phyloP scores from a whole-genome alignment of 2,329 filamentous ascomycete genomes.

The Pestalotiopsis sp. region DNA sequence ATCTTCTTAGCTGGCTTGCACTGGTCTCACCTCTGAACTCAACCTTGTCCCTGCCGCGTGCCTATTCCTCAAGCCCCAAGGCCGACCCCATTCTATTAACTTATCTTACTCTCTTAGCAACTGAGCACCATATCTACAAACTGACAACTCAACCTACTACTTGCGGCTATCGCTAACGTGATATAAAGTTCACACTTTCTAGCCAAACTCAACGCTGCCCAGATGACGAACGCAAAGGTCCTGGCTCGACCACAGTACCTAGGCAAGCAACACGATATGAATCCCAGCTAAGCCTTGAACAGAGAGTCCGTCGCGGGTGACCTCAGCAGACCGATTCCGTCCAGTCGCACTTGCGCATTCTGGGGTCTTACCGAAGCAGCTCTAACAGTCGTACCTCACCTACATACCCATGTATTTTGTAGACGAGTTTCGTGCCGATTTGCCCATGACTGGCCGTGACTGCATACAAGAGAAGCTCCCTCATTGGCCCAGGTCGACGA shows the following conservation, averaged over 20 bases:
- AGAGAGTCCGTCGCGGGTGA: background rate
- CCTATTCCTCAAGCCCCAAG: background rate
- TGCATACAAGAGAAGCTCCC: background rate
- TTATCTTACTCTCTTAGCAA: too few species aligned
- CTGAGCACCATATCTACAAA: too few species aligned
- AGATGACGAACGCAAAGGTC: background rate
- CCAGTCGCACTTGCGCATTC: background rate
- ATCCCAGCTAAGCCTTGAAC: background rate
- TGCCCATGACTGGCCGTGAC: constrained; percentile 1
- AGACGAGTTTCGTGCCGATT: background rate
- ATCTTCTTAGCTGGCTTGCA: background rate
- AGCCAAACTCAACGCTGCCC: background rate
- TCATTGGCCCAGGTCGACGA: background rate
- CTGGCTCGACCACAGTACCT: background rate
- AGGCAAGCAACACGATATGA: background rate
- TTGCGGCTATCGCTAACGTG: background rate
- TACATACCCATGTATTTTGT: background rate
- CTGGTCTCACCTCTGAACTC: background rate
- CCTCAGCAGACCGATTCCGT: background rate
- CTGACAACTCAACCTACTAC: too few species aligned
- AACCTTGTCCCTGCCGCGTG: background rate
- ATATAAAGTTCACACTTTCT: background rate
- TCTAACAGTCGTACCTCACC: background rate
- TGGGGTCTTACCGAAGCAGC: background rate
- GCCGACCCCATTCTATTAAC: background rate